phyloP scores from a whole-genome alignment of 2,329 filamentous ascomycete species.

The Beauveria sp. region DNA sequence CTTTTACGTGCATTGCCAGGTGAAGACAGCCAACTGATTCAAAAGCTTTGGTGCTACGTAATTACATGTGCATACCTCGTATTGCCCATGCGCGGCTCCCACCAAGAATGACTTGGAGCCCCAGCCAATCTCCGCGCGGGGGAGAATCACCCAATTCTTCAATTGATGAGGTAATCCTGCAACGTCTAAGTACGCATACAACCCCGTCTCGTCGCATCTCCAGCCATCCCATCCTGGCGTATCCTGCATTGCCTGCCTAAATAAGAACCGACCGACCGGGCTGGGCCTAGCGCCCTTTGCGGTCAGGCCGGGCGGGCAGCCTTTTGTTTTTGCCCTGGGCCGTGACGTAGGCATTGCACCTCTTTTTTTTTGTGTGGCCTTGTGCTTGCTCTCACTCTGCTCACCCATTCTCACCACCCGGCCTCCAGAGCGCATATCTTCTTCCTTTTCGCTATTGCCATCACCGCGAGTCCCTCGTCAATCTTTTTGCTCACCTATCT shows the following conservation, averaged over 20 bases:
- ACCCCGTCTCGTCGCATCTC: neutral
- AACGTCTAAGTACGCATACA: neutral
- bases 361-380: neutral
- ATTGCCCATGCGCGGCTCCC: no score
- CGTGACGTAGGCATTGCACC: conserved; percentile 5
- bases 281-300: neutral
- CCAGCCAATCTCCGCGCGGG: no score
- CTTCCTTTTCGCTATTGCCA: neutral
- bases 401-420: neutral
- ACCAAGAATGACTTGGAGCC: no score
- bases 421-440: neutral
- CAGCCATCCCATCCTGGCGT: no score
- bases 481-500: neutral
- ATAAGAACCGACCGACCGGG: neutral
- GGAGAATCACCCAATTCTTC: no score
- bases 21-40: no score
- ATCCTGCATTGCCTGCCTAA: no score
- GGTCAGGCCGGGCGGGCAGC: neutral
- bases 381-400: neutral
- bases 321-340: neutral
- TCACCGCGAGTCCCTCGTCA: neutral
- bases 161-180: neutral
- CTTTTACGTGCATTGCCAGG: no score
- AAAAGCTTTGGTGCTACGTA: no score
- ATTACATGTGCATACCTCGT: no score